Percentiles rank a stretch among this genome's conserved stretches.
Evolutionary conservation across 1,284 basidiomycete genomes (phyloP).

Genomic region (Boletus sp.): DNA sequence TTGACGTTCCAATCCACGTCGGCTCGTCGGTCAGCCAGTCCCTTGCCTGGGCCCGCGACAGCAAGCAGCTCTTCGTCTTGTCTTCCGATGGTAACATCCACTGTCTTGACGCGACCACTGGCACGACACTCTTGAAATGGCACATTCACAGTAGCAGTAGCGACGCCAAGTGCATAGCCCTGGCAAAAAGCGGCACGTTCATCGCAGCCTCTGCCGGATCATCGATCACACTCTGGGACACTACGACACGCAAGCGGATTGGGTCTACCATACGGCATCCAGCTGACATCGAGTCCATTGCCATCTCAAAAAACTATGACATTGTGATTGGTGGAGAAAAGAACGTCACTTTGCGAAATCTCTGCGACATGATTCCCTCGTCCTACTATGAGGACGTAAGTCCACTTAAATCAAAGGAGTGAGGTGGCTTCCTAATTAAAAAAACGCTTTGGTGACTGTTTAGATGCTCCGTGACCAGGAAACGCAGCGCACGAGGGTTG

Average conservation of each 20-base stretch:
- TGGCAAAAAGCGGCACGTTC: neutral
- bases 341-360: neutral
- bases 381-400: constrained; percentile 2
- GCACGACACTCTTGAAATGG: neutral
- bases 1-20: neutral
- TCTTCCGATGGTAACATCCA: neutral
- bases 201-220: neutral
- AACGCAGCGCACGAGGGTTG: neutral
- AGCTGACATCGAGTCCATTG: neutral
- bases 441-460: neutral
- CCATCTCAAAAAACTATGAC: neutral
- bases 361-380: neutral
- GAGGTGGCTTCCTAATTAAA: neutral
- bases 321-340: neutral
- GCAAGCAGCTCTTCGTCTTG: constrained; percentile 1
- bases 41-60: constrained; percentile 5
- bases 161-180: neutral
- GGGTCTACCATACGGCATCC: neutral
- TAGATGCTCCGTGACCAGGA: constrained; percentile 3
- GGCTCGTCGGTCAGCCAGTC: constrained; percentile 4
- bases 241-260: neutral
- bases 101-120: neutral
- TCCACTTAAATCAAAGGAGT: neutral
- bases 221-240: constrained; percentile 8
- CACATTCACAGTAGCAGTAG: neutral